Conservation (phyloP, 352 stramenopile genomes). For the Phytophthora palmivora region DNA sequence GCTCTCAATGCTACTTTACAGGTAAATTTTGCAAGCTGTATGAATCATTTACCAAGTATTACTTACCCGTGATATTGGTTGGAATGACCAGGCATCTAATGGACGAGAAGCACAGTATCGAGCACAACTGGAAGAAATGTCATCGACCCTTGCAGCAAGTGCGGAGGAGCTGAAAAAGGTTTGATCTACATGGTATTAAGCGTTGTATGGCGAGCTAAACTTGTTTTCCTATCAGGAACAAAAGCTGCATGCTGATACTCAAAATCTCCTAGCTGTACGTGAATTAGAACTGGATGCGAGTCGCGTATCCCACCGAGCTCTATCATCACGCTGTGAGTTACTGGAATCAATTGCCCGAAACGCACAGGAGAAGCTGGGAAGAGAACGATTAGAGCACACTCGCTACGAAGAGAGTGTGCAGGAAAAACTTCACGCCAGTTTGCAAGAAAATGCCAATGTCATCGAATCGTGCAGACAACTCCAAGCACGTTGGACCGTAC, state of each 20-base stretch:
- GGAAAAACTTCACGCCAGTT: constrained; percentile 48
- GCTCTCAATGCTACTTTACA: constrained; percentile 37
- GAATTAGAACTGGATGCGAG: constrained; percentile 48
- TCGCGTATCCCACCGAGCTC: constrained; percentile 42
- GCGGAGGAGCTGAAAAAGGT: constrained; percentile 39
- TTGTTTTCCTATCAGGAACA: constrained; percentile 33
- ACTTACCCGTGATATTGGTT: constrained; percentile 6
- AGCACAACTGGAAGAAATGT: constrained; percentile 30
- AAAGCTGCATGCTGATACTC: constrained; percentile 7
- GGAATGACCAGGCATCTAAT: constrained; percentile 24
- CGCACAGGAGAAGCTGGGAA: constrained; percentile 63
- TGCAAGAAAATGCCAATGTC: constrained; percentile 59
- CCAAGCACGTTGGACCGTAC: constrained; percentile 35
- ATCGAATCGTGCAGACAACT: constrained; percentile 49
- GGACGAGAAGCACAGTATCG: constrained; percentile 31
- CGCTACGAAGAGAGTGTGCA: constrained; percentile 59
- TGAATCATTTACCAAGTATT: background rate
- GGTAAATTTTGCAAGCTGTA: constrained; percentile 15
- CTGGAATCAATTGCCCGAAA: constrained; percentile 67
- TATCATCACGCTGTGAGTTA: constrained; percentile 54
- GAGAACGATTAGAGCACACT: constrained; percentile 53
- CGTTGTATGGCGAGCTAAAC: constrained; percentile 4
- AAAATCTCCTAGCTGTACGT: constrained; percentile 40
- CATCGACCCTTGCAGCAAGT: constrained; percentile 17
- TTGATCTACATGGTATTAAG: background rate